Conservation (phyloP, 352 stramenopile genomes). For the Phytophthora boehmeriae region DNA sequence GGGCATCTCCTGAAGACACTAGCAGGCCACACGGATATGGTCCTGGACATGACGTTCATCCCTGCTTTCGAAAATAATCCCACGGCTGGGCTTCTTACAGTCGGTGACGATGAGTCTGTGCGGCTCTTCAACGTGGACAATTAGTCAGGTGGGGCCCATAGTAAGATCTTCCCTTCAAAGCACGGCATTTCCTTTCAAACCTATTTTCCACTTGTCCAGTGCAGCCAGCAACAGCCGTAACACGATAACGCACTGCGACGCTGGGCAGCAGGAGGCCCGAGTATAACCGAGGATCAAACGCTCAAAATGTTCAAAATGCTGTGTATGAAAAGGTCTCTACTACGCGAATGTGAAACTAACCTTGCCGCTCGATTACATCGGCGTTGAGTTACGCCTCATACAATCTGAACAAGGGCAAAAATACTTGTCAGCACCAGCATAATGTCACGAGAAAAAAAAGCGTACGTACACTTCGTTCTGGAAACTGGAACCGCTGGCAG, state of each 20-base stretch:
- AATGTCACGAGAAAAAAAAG: background rate
- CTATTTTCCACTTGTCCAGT: background rate
- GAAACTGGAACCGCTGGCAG: constrained; percentile 89
- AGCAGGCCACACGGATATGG: constrained; percentile 91
- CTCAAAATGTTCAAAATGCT: constrained; percentile 35
- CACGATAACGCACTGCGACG: too few species aligned
- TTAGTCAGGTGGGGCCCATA: constrained; percentile 25
- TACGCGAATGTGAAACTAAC: constrained; percentile 52
- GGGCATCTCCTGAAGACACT: constrained; percentile 79
- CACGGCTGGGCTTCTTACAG: constrained; percentile 71
- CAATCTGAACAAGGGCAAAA: constrained; percentile 55
- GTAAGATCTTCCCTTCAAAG: constrained; percentile 5
- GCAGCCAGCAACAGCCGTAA: background rate
- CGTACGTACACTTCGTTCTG: constrained; percentile 90
- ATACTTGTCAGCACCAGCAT: constrained; percentile 6
- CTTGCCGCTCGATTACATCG: constrained; percentile 66
- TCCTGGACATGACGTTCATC: constrained; percentile 90
- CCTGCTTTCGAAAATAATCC: constrained; percentile 42
- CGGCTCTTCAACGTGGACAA: constrained; percentile 74
- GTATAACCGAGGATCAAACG: background rate
- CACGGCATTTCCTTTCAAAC: constrained; percentile 7
- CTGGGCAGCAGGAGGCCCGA: background rate
- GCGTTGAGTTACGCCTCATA: constrained; percentile 81
- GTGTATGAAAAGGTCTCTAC: constrained; percentile 49
- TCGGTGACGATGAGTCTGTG: constrained; percentile 83